A percentile compares a stretch with the other conserved stretches of the same genome.
Conservation (phyloP, 192 early-diverging fungal genomes). For the Gaertneriomyces semiglobifer region DNA sequence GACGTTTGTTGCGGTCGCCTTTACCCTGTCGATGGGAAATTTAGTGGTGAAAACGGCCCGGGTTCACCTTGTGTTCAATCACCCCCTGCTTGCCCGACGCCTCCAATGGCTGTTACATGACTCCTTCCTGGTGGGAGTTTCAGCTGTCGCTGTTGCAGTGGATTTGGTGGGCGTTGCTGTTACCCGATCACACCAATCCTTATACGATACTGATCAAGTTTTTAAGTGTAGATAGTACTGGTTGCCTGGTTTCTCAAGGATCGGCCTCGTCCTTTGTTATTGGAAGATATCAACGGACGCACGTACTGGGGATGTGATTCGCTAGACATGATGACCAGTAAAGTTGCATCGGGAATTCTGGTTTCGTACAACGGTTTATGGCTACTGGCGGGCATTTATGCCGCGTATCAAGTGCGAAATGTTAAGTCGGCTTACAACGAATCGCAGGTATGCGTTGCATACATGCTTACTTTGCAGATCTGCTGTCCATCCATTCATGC, state of each 20-base stretch:
- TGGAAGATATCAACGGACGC: neutral
- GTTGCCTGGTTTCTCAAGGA: constrained; percentile 3
- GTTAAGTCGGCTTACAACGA: constrained; percentile 1
- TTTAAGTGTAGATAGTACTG: neutral
- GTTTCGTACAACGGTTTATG: neutral
- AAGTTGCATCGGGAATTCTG: neutral
- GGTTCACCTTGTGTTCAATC: constrained; percentile 10
- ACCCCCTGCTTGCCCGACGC: neutral
- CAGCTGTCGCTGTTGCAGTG: neutral
- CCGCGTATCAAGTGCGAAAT: neutral
- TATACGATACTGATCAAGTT: neutral
- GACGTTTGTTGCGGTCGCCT: neutral
- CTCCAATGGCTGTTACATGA: neutral
- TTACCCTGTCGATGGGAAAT: constrained; percentile 14
- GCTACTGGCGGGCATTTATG: neutral
- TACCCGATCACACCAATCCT: neutral
- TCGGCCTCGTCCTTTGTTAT: neutral
- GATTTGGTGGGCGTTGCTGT: neutral
- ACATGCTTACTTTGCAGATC: neutral
- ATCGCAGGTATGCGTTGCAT: neutral
- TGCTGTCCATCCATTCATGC: neutral
- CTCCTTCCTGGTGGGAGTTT: neutral
- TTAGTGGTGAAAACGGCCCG: constrained; percentile 9
- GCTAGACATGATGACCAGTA: neutral
- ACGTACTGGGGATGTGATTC: neutral